Base-by-base conservation (phyloP, 2,329 filamentous ascomycete genomes). In the Exophiala oligosperma region DNA sequence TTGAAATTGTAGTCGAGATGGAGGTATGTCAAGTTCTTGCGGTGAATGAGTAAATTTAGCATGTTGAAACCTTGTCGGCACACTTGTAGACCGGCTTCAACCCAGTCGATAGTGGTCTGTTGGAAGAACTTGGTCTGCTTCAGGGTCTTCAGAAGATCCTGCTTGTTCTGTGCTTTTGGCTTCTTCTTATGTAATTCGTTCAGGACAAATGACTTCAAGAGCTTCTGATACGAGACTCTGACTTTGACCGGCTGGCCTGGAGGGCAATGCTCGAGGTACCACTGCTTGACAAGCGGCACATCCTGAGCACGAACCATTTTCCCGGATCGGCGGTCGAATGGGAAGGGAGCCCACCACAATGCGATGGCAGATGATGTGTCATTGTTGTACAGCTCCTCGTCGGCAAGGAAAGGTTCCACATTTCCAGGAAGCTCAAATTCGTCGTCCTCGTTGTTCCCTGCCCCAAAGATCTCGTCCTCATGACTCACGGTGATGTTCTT, bases 1-100 rank as follows among this genome's bases (percentile, higher is more conserved):
- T 99, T 99, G 81, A 99, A 99, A 76, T 99, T 99, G 80, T 97
- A 99, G 72, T 99, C 94, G 55, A 99, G 86, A 81, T 99, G 95
- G 56, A 99, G 83, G 71, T 99, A 99, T 0, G 94, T 99, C 67
- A 99, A 78, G 74, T 99, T 99, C 81, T 99, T 99, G 69, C 94
- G 89, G 72, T 99, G 94, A 66, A 99, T 99, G 66, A 99, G 80
- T 53, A 99, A 81, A 70, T 99, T 99, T 59, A 99, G 81, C 93
- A 99, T 99, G 77, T 99, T 99, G 81, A 97, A 99, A 55, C 94
- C 94, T 73, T 99, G 94, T 51, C 94, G 87, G 73, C 94, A 99
- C 62, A 99, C 94, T 77, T 99, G 95, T 70, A 99, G 82, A 77
- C 95, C 94, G 67, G 95, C 94, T 78, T 99, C 94, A 43, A 99